Percentiles rank a stretch among this genome's conserved stretches.
Conservation (phyloP, 768 basidiomycete species). For the Gautieria morchelliformis region DNA sequence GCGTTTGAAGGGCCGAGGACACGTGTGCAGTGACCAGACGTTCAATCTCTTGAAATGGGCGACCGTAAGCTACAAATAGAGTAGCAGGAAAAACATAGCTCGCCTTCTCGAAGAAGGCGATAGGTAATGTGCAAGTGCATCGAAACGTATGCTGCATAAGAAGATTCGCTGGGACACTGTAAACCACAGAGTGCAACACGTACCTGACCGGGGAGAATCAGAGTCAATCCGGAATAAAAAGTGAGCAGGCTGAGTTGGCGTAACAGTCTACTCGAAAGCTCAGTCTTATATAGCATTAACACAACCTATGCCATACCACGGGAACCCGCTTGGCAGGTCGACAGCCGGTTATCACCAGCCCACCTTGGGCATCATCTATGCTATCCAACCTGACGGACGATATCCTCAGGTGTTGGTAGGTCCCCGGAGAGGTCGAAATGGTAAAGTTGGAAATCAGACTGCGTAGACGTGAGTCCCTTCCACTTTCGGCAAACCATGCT, state of each 20-base stretch:
- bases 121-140: slow-evolving; percentile 61
- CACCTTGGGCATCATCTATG: slow-evolving; percentile 33
- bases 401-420: slow-evolving; percentile 71
- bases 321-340: slow-evolving; percentile 36
- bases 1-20: not conserved
- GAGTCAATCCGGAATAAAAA: slow-evolving; percentile 78
- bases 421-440: slow-evolving; percentile 56
- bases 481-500: not conserved
- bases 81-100: slow-evolving; percentile 1
- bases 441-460: slow-evolving; percentile 91
- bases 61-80: not conserved
- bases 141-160: slow-evolving; percentile 45
- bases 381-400: slow-evolving; percentile 45
- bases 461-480: not conserved
- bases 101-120: slow-evolving; percentile 77
- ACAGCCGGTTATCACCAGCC: slow-evolving; percentile 40
- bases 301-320: slow-evolving; percentile 30
- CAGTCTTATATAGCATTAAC: not conserved
- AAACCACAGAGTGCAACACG: slow-evolving; percentile 10
- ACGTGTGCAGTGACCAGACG: slow-evolving; percentile 11
- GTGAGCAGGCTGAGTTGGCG: slow-evolving; percentile 63
- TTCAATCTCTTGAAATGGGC: slow-evolving; percentile 48
- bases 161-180: not conserved
- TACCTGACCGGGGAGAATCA: slow-evolving; percentile 45
- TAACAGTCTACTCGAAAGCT: slow-evolving; percentile 47